Evolutionary conservation across 2,329 filamentous ascomycete genomes (phyloP).

Genomic region (Xylaria sp.): DNA sequence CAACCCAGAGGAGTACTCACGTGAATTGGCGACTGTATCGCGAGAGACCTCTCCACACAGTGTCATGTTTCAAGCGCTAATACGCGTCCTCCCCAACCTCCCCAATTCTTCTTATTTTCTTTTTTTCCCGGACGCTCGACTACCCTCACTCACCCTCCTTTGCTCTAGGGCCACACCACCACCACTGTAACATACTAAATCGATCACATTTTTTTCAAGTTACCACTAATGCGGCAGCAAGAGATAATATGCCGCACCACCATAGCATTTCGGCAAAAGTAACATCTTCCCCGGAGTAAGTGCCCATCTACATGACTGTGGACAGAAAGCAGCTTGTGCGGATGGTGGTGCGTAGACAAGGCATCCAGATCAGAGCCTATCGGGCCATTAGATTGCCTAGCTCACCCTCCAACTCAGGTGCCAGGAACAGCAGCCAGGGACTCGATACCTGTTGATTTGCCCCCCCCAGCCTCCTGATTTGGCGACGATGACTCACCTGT

Average conservation of each 20-base stretch:
- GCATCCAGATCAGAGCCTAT: conserved; percentile 26
- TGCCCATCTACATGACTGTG: background rate
- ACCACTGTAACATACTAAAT: conserved; percentile 8
- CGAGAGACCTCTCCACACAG: conserved; percentile 43
- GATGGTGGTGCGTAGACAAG: conserved; percentile 22
- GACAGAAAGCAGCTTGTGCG: background rate
- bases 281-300: background rate
- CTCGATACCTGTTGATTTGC: conserved; percentile 11
- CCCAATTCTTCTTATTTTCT: conserved; percentile 40
- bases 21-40: conserved; percentile 47
- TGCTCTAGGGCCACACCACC: conserved; percentile 24
- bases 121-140: conserved; percentile 19
- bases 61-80: conserved; percentile 22
- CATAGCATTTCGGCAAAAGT: background rate
- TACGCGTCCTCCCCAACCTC: conserved; percentile 42
- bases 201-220: conserved; percentile 1
- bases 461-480: conserved; percentile 44
- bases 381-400: conserved; percentile 20
- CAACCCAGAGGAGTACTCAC: conserved; percentile 42
- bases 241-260: background rate
- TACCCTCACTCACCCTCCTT: conserved; percentile 30
- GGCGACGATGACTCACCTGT: conserved; percentile 45
- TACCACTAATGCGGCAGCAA: conserved; percentile 1
- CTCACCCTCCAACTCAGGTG: conserved; percentile 20
- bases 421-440: conserved; percentile 30